Evolutionary conservation across 1,139 yeast species (phyloP).

Genomic region (Protomyces macrosporus): DNA sequence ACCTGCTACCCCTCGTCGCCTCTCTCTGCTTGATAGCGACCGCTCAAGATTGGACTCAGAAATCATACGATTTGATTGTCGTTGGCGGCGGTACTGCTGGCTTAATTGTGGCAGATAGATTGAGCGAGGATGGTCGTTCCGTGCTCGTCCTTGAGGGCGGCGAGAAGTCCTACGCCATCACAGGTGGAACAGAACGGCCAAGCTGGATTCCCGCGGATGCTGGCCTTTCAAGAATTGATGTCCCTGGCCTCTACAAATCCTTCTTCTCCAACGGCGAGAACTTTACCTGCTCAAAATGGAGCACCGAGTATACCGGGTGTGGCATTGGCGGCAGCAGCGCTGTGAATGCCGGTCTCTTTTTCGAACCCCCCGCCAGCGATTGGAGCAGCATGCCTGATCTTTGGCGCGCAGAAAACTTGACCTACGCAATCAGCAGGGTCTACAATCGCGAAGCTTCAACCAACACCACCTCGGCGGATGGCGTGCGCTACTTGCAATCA

Average conservation of each 20-base stretch:
- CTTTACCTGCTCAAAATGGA: not conserved
- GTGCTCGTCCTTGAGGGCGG: not conserved
- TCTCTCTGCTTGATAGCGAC: too few relatives aligned
- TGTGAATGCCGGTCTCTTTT: slow-evolving; percentile 4
- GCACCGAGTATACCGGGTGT: not conserved
- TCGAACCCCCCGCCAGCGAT: slow-evolving; percentile 7
- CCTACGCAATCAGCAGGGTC: not conserved
- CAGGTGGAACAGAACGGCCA: slow-evolving; percentile 1
- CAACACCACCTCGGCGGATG: not conserved
- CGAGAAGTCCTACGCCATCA: not conserved
- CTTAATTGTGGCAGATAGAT: slow-evolving; percentile 6
- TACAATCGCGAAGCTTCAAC: not conserved
- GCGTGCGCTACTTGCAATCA: not conserved
- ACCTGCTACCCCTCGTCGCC: too few relatives aligned
- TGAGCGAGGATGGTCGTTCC: not conserved
- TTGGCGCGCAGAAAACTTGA: not conserved
- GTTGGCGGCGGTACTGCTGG: slow-evolving; percentile 13
- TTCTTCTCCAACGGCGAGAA: not conserved
- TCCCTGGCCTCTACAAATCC: slow-evolving; percentile 7
- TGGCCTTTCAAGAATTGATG: not conserved
- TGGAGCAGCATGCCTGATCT: not conserved
- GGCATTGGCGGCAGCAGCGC: slow-evolving; percentile 4
- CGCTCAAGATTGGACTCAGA: slow-evolving; percentile 6
- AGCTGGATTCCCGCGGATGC: not conserved
- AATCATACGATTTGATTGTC: not conserved